Evolutionary conservation across 441 rosid species (phyloP), one percentile per base, ranked within the genome.

Genomic region (Croton setiger): DNA sequence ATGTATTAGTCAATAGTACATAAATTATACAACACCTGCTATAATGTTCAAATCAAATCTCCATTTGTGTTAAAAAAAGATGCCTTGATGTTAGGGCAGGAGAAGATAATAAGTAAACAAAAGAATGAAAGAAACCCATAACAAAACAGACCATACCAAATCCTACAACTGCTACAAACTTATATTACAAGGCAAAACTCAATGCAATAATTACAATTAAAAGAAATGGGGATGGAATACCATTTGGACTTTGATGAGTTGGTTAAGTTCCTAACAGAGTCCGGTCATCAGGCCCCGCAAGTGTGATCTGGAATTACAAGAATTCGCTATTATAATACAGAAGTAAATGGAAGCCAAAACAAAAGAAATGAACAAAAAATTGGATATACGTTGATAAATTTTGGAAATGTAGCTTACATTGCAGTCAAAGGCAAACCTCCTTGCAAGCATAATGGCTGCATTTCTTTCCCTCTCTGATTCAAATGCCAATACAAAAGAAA

Each of bases 351-450:
- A 4, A 54, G 12, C n/a, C 31, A 35, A 41, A 36, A 27, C 52
- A 53, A 39, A 66, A 64, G 6, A 52, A 48, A 12, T 35, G 17
- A 56, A 18, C 43, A 39, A 41, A 33, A 21, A 6, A 3, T 36
- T 27, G 53, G 2, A 7, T 15, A 64, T 4, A 27, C 12, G n/a
- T 31, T 20, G 10, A 69, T 8, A 44, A 45, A 33, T 47, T 9
- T 31, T 51, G 53, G 56, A 44, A 39, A 39, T 14, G 81, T 27
- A 27, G 31, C 94, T 87, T 85, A 92, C 98, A 81, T 95, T 95
- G 80, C 93, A 90, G 80, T 95, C 95, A 27, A 88, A 95, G 68
- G 99, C 99, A 68, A 90, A 89, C 75, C 98, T 85, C 71, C 97
- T 80, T 47, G 97, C 93, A 56, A 95, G 96, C 97, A 92, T 89